Percentiles rank a stretch among this genome's conserved stretches.
phyloP scores from a whole-genome alignment of 2,329 filamentous ascomycete species.

The Fusarium chaquense region DNA sequence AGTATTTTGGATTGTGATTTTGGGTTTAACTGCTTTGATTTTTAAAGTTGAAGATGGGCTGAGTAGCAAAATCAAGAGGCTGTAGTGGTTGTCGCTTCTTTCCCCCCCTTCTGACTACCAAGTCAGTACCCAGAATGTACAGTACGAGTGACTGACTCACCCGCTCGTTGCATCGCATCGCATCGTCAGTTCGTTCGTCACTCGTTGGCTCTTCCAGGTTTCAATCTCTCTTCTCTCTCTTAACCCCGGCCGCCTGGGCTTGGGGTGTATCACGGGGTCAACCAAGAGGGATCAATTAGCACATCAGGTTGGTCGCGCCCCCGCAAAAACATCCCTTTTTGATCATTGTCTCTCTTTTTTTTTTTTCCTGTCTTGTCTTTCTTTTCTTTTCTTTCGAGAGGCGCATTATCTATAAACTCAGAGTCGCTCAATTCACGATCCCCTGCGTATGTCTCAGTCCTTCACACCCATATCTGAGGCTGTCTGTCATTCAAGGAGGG shows the following conservation, averaged over 20 bases:
- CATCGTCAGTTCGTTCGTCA: background rate
- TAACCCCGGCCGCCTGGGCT: constrained; percentile 1
- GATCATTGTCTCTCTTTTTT: background rate
- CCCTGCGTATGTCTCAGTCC: constrained; percentile 40
- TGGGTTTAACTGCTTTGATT: constrained; percentile 4
- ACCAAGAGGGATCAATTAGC: constrained; percentile 30
- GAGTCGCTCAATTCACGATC: constrained; percentile 6
- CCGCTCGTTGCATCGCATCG: background rate
- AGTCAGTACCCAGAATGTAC: background rate
- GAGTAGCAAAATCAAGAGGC: constrained; percentile 6
- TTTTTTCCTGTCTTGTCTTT: background rate
- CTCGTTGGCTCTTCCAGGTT: constrained; percentile 11
- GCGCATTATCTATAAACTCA: background rate
- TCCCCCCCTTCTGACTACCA: constrained; percentile 3
- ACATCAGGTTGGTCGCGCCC: constrained; percentile 7
- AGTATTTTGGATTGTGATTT: background rate
- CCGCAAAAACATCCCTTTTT: constrained; percentile 26
- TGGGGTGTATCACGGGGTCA: constrained; percentile 40
- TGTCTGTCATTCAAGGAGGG: constrained; percentile 20
- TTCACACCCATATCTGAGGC: constrained; percentile 29
- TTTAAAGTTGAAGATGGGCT: background rate
- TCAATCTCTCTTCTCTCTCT: background rate
- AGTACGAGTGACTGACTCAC: constrained; percentile 19
- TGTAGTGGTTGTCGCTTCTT: constrained; percentile 29
- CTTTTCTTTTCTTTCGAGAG: background rate